These are phyloP conservation scores for Eucalyptus fibrosa DNA, from an alignment of 345 rosid genomes.

Conservation along the genomic window DNA sequence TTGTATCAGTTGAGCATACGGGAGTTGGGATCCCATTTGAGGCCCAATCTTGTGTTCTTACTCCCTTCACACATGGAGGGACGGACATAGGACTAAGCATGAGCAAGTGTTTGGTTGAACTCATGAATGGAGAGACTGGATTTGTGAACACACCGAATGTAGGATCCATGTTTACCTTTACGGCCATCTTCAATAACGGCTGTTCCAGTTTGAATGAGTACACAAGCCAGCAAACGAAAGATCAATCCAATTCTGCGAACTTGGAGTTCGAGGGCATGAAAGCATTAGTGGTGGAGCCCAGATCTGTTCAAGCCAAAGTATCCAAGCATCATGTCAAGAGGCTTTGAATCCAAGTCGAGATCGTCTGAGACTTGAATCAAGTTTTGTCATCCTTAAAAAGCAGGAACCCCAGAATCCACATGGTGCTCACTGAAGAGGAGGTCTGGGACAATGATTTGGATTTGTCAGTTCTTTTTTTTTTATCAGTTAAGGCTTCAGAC, in stretches of 20 bases:
- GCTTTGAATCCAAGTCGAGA: constrained; percentile 53
- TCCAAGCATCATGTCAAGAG: constrained; percentile 75
- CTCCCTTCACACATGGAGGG: constrained; percentile 89
- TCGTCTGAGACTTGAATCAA: constrained; percentile 35
- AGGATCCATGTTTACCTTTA: constrained; percentile 86
- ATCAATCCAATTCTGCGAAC: constrained; percentile 9
- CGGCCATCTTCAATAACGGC: constrained; percentile 55
- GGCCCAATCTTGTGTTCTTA: constrained; percentile 77
- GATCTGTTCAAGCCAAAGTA: constrained; percentile 59
- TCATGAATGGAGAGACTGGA: too few relatives aligned
- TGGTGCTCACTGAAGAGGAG: constrained; percentile 76
- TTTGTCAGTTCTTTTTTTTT: constrained; percentile 13
- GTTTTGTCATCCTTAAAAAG: constrained; percentile 17
- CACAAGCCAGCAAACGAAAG: constrained; percentile 27
- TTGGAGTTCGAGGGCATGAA: constrained; percentile 58
- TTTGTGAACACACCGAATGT: constrained; percentile 49
- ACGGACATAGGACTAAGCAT: constrained; percentile 95
- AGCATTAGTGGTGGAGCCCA: constrained; percentile 66
- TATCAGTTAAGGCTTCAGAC: constrained; percentile 10
- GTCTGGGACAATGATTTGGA: constrained; percentile 46
- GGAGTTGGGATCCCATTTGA: constrained; percentile 87
- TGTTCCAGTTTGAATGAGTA: constrained; percentile 15
- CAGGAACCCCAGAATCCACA: constrained; percentile 15
- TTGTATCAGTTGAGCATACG: constrained; percentile 91
- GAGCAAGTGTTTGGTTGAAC: constrained; percentile 68